A percentile compares a stretch with the other conserved stretches of the same genome.
Evolutionary conservation across 148 eudicot genomes (phyloP).

Genomic region (Camellia japonica): DNA sequence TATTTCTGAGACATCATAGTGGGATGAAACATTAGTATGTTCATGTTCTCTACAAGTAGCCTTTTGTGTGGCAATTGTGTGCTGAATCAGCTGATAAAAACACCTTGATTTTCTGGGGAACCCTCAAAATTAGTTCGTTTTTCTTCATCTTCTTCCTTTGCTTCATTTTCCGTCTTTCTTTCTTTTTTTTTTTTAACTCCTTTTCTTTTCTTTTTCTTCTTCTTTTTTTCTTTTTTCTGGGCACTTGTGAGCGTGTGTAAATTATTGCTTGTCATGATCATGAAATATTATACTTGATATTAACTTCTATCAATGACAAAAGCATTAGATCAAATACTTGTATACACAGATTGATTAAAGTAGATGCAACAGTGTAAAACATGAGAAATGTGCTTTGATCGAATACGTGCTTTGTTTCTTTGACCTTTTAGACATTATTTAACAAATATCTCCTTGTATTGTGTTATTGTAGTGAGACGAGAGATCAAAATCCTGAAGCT

Average conservation of each 20-base stretch:
- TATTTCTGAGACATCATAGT: not conserved
- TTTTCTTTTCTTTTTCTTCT: too few relatives aligned
- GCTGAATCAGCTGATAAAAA: not conserved
- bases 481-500: constrained; percentile 71
- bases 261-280: too few relatives aligned
- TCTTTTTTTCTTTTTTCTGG: too few relatives aligned
- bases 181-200: not conserved
- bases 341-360: not conserved
- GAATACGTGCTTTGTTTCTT: not conserved
- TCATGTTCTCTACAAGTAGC: not conserved
- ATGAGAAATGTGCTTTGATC: not conserved
- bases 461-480: constrained; percentile 54
- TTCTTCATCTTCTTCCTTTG: too few relatives aligned
- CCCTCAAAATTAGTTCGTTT: not conserved
- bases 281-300: too few relatives aligned
- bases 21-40: not conserved
- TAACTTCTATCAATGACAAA: not conserved
- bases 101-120: not conserved
- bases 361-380: not conserved
- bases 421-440: not conserved
- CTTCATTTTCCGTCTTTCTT: too few relatives aligned
- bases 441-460: not conserved
- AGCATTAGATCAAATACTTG: not conserved
- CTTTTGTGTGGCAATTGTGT: not conserved
- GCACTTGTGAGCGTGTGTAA: too few relatives aligned